A percentile compares a stretch with the other conserved stretches of the same genome.
phyloP scores from a whole-genome alignment of 1,284 basidiomycete species.

The Uromyces viciae-fabae region DNA sequence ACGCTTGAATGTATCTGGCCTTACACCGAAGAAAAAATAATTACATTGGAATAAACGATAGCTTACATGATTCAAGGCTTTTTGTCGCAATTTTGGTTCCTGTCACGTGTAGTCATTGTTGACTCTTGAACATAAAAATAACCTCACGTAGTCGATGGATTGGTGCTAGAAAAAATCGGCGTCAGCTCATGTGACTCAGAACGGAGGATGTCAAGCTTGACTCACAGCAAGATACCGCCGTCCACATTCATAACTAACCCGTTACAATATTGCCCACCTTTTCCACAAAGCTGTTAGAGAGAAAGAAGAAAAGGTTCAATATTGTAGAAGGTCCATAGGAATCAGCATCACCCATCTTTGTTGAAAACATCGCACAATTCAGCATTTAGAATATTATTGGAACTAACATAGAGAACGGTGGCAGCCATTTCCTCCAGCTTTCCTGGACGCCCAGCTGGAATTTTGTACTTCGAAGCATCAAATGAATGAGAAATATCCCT shows the following conservation, averaged over 20 bases:
- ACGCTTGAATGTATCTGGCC: no score
- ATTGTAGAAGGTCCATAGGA: no score
- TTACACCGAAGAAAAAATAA: no score
- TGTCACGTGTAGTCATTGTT: no score
- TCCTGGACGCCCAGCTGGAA: slow-evolving; percentile 50
- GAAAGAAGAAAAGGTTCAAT: no score
- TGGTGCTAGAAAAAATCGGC: background rate
- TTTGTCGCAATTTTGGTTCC: no score
- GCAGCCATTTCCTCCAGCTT: slow-evolving; percentile 51
- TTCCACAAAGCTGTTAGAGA: slow-evolving; percentile 34
- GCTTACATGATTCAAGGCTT: no score
- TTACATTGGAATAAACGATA: no score
- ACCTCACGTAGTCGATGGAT: slow-evolving; percentile 26
- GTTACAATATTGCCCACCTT: slow-evolving; percentile 44
- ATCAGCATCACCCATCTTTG: no score
- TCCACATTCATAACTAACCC: slow-evolving; percentile 43
- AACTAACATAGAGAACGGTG: slow-evolving; percentile 41
- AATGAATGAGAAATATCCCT: slow-evolving; percentile 39
- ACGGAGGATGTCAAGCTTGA: background rate
- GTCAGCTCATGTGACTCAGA: background rate
- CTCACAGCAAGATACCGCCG: slow-evolving; percentile 42
- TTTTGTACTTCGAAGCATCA: slow-evolving; percentile 33
- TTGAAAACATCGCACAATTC: background rate
- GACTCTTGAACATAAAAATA: no score
- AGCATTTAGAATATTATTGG: slow-evolving; percentile 18